Evolutionary conservation across 2,329 filamentous ascomycete species (phyloP).

Genomic region (Pseudogymnoascus sp.): DNA sequence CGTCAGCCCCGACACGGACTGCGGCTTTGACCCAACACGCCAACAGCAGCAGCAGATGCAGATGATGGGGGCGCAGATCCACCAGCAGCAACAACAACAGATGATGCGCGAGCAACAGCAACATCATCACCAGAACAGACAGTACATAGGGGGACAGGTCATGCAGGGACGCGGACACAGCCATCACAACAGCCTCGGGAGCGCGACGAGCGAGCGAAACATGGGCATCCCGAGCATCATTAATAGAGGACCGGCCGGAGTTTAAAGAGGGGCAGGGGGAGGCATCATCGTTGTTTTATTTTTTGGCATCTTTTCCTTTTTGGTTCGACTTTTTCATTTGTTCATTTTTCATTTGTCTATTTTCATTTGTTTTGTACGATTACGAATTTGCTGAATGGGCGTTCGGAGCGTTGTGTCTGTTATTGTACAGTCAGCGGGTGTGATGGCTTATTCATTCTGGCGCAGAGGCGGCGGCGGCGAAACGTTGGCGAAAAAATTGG

Average conservation of each 20-base stretch:
- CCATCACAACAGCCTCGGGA: conserved; percentile 1
- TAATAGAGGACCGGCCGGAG: conserved; percentile 5
- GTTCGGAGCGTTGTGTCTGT: background rate
- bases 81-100: conserved; percentile 20
- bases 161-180: conserved; percentile 24
- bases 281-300: background rate
- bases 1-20: conserved; percentile 44
- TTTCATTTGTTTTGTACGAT: background rate
- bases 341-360: background rate
- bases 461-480: background rate
- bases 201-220: background rate
- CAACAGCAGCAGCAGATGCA: background rate
- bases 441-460: background rate
- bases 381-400: conserved; percentile 1
- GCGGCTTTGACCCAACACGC: conserved; percentile 25
- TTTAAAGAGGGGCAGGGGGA: background rate
- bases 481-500: conserved; percentile 1
- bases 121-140: background rate
- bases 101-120: background rate
- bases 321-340: background rate
- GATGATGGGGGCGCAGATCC: conserved; percentile 14
- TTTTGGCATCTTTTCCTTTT: background rate
- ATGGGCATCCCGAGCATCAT: conserved; percentile 6
- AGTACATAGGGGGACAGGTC: conserved; percentile 18
- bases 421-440: background rate